Base-by-base conservation (phyloP, 164 flowering plant genomes). In the Dillenia suffruticosa region DNA sequence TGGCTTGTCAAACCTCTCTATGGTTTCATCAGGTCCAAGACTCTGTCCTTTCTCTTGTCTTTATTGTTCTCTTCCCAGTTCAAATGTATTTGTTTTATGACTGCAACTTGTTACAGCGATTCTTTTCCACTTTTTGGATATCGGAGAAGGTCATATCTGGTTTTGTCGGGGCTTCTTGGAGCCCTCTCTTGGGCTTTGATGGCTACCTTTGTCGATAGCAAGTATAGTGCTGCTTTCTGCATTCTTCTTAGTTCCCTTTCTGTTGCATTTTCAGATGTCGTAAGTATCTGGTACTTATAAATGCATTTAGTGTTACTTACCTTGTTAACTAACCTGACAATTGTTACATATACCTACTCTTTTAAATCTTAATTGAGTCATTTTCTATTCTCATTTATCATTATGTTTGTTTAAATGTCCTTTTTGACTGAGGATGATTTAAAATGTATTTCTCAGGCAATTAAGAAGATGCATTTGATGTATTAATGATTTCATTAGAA, bases 241-340 rank as follows among this genome's bases (percentile, higher is more conserved):
- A 91, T 89, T 73, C 94, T 95, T 75, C 93, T 95, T 68, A 97
- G 99, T 56, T 91, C 99, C 63, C 94, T 95, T 62, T 95, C 99
- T 54, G 99, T 95, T 66, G 99, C 99, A 61, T 91, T 91, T 63
- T 91, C 99, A 14, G 99, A 95, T 81, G 99, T 95, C 59, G 99
- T 94, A 83, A 84, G 98, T 87, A 63, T 65, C 68, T 46, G 12
- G 3, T 10, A n/a, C 26, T 44, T 70, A 12, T 22, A 19, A 44
- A 62, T 8, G 32, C 57, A 59, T 43, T 64, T 32, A 32, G 40
- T 32, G 40, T 32, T 32, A 26, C 40, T 26, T 2, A 5, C 45
- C 11, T 12, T 24, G 46, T 59, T 50, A 10, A 48, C 12, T 10
- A 9, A 15, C n/a, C 9, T 24, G 3, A 17, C 14, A 32, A 52